phyloP scores from a whole-genome alignment of 768 basidiomycete species.

The Lactarius deliciosus region DNA sequence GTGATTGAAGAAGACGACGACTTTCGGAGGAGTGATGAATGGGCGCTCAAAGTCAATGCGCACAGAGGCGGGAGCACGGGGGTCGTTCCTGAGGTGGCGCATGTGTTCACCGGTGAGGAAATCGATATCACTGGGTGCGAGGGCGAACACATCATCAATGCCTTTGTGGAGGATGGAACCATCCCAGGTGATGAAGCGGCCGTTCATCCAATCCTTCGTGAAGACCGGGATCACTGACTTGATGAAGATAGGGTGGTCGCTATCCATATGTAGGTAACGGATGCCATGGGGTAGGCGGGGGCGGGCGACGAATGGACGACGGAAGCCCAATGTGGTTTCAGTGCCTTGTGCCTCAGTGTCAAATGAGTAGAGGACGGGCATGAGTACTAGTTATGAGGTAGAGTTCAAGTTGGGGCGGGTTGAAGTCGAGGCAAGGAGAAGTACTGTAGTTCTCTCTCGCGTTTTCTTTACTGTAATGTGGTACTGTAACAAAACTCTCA shows the following conservation, averaged over 20 bases:
- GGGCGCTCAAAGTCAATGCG: not conserved
- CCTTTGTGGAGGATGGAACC: not conserved
- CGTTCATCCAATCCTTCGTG: not conserved
- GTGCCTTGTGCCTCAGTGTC: not conserved
- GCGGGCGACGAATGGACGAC: not conserved
- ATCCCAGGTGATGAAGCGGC: not conserved
- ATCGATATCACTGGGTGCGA: not conserved
- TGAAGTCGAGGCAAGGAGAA: not conserved
- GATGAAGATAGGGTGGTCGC: accelerated
- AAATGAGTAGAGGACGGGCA: not conserved
- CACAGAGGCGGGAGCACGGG: not conserved
- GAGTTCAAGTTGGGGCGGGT: not conserved
- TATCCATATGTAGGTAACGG: not conserved
- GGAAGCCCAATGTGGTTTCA: not conserved
- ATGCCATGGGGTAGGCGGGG: not conserved
- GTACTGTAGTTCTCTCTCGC: too few relatives aligned
- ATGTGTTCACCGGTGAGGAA: conserved; percentile 2
- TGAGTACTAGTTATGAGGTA: not conserved
- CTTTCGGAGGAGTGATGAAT: not conserved
- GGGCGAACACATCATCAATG: not conserved
- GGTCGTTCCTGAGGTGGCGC: not conserved
- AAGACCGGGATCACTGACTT: not conserved
- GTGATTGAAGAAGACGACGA: conserved; percentile 1
- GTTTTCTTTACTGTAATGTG: too few relatives aligned
- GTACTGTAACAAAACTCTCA: too few relatives aligned